These are phyloP conservation scores for Exophiala bonariae DNA, from an alignment of 2,329 filamentous ascomycete species.

Conservation along the genomic window DNA sequence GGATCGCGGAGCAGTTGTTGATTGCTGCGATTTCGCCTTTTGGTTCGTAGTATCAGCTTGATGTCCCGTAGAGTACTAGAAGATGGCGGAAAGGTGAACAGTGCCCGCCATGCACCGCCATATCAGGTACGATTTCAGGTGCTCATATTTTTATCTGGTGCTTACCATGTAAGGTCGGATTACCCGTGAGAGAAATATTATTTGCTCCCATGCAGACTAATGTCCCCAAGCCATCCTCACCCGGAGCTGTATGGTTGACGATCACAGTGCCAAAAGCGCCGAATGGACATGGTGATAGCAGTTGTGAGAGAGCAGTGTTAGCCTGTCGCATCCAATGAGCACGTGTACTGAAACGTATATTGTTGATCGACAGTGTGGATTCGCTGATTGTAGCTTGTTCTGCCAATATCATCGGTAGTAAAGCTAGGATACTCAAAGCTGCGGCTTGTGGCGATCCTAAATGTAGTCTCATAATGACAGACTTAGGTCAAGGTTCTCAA, in stretches of 20 bases:
- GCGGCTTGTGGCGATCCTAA: too few relatives aligned
- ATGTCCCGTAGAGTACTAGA: too few relatives aligned
- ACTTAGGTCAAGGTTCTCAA: too few relatives aligned
- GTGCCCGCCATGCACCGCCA: too few relatives aligned
- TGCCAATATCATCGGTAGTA: too few relatives aligned
- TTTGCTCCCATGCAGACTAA: constrained; percentile 56
- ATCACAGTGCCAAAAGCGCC: constrained; percentile 55
- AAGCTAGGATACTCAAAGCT: too few relatives aligned
- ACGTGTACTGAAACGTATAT: constrained; percentile 42
- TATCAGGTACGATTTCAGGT: too few relatives aligned
- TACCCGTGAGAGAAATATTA: constrained; percentile 43
- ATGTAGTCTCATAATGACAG: too few relatives aligned
- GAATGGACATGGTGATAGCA: constrained; percentile 52
- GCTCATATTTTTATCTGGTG: too few relatives aligned
- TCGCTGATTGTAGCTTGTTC: constrained; percentile 7
- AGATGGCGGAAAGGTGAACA: too few relatives aligned
- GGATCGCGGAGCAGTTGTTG: constrained; percentile 51
- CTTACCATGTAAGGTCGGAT: constrained; percentile 55
- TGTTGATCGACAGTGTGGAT: constrained; percentile 28
- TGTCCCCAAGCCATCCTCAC: constrained; percentile 38
- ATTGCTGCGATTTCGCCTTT: constrained; percentile 57
- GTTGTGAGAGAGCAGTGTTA: constrained; percentile 44
- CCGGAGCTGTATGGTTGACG: constrained; percentile 53
- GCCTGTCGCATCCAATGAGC: constrained; percentile 56
- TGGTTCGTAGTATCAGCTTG: too few relatives aligned